These are phyloP conservation scores for Neofusicoccum laricinum DNA, from an alignment of 2,329 filamentous ascomycete species.

Conservation along the genomic window DNA sequence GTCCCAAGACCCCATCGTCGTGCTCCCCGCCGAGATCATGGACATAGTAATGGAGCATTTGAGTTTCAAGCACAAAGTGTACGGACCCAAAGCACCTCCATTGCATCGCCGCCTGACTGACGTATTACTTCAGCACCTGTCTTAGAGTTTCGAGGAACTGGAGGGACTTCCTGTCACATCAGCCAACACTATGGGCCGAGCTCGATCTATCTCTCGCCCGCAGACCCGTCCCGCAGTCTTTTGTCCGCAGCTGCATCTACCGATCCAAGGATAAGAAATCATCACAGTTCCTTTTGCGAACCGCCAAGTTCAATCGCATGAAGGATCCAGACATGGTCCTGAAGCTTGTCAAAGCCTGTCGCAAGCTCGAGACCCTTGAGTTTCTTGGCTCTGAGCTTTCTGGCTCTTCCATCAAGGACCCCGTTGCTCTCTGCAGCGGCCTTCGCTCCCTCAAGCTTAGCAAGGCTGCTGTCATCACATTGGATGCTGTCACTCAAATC, in stretches of 20 bases:
- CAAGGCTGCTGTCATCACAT: slow-evolving; percentile 22
- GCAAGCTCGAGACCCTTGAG: slow-evolving; percentile 30
- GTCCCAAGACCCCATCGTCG: slow-evolving; percentile 50
- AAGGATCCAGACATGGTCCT: slow-evolving; percentile 39
- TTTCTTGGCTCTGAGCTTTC: slow-evolving; percentile 27
- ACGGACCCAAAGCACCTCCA: slow-evolving; percentile 20
- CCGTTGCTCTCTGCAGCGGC: slow-evolving; percentile 24
- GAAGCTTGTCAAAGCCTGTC: slow-evolving; percentile 39
- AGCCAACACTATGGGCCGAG: slow-evolving; percentile 49
- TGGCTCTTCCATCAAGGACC: slow-evolving; percentile 29
- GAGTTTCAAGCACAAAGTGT: slow-evolving; percentile 51
- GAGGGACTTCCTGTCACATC: slow-evolving; percentile 49
- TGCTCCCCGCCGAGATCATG: slow-evolving; percentile 55
- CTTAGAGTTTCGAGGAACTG: slow-evolving; percentile 57
- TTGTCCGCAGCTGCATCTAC: slow-evolving; percentile 43
- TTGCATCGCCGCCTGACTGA: not conserved
- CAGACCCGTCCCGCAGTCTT: slow-evolving; percentile 40
- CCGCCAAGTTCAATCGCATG: slow-evolving; percentile 33
- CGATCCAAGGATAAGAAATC: slow-evolving; percentile 37
- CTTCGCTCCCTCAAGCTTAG: slow-evolving; percentile 29
- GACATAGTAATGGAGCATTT: slow-evolving; percentile 51
- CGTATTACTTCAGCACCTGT: slow-evolving; percentile 36
- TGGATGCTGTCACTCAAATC: slow-evolving; percentile 29
- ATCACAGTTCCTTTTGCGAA: slow-evolving; percentile 26
- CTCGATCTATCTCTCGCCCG: slow-evolving; percentile 51